These are phyloP conservation scores for Lentinula raphanica DNA, from an alignment of 768 basidiomycete genomes.

Conservation along the genomic window DNA sequence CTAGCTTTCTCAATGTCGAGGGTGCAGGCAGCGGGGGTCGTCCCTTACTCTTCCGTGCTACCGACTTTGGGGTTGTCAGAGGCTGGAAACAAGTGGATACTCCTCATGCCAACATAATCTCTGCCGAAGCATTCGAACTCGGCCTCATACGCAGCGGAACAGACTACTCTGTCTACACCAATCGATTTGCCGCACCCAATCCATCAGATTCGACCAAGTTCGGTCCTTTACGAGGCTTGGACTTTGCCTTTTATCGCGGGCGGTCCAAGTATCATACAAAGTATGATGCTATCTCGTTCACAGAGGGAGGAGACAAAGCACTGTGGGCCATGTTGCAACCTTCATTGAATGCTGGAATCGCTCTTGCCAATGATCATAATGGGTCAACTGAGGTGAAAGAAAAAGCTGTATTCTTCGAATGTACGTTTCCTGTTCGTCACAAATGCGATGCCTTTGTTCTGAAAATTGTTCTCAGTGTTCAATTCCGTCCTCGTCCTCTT, in stretches of 20 bases:
- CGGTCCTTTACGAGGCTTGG: conserved; percentile 61
- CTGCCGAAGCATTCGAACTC: conserved; percentile 62
- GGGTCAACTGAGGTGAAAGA: conserved; percentile 16
- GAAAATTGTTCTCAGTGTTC: conserved; percentile 43
- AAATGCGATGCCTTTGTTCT: neutral
- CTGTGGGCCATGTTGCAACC: conserved; percentile 82
- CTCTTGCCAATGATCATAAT: conserved; percentile 44
- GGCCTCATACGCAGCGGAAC: conserved; percentile 66
- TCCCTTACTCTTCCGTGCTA: conserved; percentile 71
- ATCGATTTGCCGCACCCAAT: neutral
- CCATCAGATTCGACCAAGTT: neutral
- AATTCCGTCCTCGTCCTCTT: conserved; percentile 50
- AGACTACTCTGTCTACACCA: conserved; percentile 66
- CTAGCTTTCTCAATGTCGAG: conserved; percentile 76
- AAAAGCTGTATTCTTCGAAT: conserved; percentile 61
- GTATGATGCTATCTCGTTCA: conserved; percentile 61
- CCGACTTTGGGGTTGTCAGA: conserved; percentile 50
- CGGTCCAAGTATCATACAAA: conserved; percentile 75
- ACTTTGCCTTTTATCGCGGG: conserved; percentile 74
- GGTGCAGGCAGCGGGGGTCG: conserved; percentile 78
- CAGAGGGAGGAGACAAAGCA: conserved; percentile 45
- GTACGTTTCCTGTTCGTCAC: conserved; percentile 38
- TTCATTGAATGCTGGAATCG: conserved; percentile 47
- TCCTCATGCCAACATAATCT: conserved; percentile 69
- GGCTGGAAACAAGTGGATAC: conserved; percentile 54